Evolutionary conservation across 257 asterid genomes (phyloP).

Genomic region (Rauvolfia tetraphylla): DNA sequence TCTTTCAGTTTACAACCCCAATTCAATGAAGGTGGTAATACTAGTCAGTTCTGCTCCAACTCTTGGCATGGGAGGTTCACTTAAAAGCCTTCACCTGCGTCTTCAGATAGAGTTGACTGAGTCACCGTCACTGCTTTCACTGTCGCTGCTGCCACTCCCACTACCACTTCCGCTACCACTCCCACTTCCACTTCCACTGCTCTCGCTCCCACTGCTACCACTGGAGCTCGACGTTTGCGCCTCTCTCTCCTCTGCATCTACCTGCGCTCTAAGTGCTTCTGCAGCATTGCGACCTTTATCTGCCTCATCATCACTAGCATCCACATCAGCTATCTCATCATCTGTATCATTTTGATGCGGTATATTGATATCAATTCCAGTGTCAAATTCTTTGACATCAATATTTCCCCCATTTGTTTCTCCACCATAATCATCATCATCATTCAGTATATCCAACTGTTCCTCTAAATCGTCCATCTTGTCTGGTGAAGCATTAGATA

Average conservation of each 20-base stretch:
- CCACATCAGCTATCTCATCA: constrained; percentile 91
- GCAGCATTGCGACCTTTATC: constrained; percentile 83
- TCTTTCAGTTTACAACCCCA: not conserved
- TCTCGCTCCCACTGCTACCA: constrained; percentile 65
- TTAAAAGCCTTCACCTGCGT: not conserved
- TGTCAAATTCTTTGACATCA: constrained; percentile 50
- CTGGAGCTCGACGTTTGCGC: constrained; percentile 61
- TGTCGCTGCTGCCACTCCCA: constrained; percentile 57
- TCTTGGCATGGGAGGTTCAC: not conserved
- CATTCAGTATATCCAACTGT: constrained; percentile 72
- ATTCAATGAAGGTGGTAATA: not conserved
- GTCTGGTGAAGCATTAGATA: constrained; percentile 55
- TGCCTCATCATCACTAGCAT: constrained; percentile 71
- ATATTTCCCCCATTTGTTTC: constrained; percentile 40
- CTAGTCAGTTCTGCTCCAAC: not conserved
- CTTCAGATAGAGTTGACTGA: constrained; percentile 56
- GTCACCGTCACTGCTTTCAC: constrained; percentile 78
- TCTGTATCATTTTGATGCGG: constrained; percentile 70
- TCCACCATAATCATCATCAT: constrained; percentile 43
- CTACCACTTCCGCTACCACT: constrained; percentile 53
- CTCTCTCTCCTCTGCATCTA: constrained; percentile 44
- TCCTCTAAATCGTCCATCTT: constrained; percentile 62
- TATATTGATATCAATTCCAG: constrained; percentile 74
- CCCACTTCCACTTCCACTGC: constrained; percentile 60
- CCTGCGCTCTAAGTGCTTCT: constrained; percentile 84